These are phyloP conservation scores for Pezicula radicicola DNA, from an alignment of 2,329 filamentous ascomycete genomes.

Conservation along the genomic window DNA sequence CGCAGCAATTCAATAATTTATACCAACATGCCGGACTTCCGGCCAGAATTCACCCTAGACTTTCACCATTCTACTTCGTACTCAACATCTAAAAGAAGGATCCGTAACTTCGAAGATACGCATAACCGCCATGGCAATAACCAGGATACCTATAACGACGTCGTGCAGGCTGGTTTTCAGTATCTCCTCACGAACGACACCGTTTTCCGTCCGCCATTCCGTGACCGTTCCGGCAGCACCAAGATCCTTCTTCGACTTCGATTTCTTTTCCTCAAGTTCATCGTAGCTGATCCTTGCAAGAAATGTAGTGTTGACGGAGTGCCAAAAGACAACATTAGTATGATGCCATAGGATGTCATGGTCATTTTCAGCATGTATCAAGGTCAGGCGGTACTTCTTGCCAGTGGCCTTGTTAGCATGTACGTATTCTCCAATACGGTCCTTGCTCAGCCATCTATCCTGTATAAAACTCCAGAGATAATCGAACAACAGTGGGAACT, in stretches of 20 bases:
- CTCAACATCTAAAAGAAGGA: conserved; percentile 6
- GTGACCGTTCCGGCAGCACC: conserved; percentile 48
- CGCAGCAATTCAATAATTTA: too few relatives aligned
- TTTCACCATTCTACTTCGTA: too few relatives aligned
- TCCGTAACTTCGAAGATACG: conserved; percentile 36
- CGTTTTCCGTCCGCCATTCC: conserved; percentile 42
- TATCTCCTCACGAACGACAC: conserved; percentile 51
- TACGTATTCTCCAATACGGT: conserved; percentile 44
- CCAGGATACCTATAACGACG: conserved; percentile 54
- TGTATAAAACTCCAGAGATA: conserved; percentile 45
- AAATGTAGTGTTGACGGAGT: conserved; percentile 48
- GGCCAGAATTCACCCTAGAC: too few relatives aligned
- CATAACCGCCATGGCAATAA: conserved; percentile 48
- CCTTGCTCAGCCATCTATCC: conserved; percentile 49
- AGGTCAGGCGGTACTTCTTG: conserved; percentile 39
- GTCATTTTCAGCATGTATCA: conserved; percentile 51
- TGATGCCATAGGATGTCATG: conserved; percentile 48
- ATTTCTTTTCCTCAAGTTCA: conserved; percentile 43
- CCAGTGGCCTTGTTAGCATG: conserved; percentile 28
- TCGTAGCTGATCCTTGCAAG: conserved; percentile 35
- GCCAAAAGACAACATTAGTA: conserved; percentile 48
- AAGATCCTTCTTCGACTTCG: conserved; percentile 32
- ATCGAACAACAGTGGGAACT: conserved; percentile 41
- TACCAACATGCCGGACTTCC: too few relatives aligned
- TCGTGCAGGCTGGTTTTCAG: conserved; percentile 55